Base-by-base conservation (phyloP, 2,329 filamentous ascomycete species). In the Monosporascus sp. region DNA sequence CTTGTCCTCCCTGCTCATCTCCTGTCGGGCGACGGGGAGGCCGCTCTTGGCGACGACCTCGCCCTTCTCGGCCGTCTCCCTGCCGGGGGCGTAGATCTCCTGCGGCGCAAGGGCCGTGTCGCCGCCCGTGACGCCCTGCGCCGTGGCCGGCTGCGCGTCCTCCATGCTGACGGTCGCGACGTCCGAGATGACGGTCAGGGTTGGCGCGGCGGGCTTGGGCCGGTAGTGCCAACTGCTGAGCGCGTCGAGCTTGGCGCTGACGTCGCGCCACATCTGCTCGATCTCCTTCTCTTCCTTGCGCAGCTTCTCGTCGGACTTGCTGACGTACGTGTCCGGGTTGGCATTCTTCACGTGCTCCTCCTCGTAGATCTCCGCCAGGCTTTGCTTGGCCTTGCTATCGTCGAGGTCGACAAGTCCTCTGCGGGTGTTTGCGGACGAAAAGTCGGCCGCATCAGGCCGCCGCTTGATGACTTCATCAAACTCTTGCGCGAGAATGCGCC, bases 141-240 rank as follows among this genome's bases (percentile, higher is more conserved):
- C 88, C 1, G 87, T 90, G 17, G 88, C 87, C 7, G 94, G 93
- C 63, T 96, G 88, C 1, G 91, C 93, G 67, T 99, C 94, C 75
- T 99, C 94, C 88, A 97, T 96, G 60, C 83, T 81, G 59, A 97
- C 86, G 3, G 89, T 90, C n/a, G 92, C 90, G 4, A 94, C 89
- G 71, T 97, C 93, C 25, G 90, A 82, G 36, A 97, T 87, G 52
- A 97, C 88, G 44, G 89, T 92, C 57, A 99, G 82, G 46, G 83
- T 83, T n/a, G 90, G 84, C 50, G 87, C 87, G 2, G 87, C 81
- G 11, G 89, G 86, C 74, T 92, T 95, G 51, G 94, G 94, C 71
- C 90, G 92, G 81, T 96, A 97, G 74, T 97, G 89, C 86, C 90
- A 96, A 69, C 89, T 96, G 71, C 86, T 92, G 58, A 99, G 83